phyloP scores from a whole-genome alignment of 257 asterid species.

The Paulownia fortunei region DNA sequence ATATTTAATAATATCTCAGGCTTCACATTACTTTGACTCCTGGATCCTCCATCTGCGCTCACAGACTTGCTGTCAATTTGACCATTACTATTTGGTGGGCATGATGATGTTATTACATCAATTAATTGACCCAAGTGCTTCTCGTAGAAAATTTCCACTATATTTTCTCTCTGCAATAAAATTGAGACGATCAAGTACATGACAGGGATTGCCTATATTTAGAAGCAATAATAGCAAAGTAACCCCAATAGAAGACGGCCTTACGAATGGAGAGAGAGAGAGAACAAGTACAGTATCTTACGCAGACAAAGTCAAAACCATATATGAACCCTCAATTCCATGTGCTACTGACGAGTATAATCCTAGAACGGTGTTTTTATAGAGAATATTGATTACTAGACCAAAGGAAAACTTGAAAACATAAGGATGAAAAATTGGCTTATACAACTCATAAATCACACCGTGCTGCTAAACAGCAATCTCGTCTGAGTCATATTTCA shows the following conservation, averaged over 20 bases:
- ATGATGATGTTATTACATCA: constrained; percentile 79
- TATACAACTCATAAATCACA: neutral
- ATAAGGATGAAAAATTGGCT: neutral
- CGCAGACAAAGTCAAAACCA: neutral
- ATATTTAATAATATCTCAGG: constrained; percentile 88
- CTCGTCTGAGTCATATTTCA: constrained; percentile 9
- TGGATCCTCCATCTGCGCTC: constrained; percentile 51
- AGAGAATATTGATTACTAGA: neutral
- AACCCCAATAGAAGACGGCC: neutral
- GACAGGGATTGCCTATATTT: neutral
- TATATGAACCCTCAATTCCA: constrained; percentile 10
- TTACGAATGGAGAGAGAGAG: neutral
- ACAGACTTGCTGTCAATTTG: constrained; percentile 45
- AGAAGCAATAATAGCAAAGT: neutral
- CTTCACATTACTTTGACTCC: constrained; percentile 57
- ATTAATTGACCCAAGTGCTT: constrained; percentile 81
- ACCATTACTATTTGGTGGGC: constrained; percentile 51
- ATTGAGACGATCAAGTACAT: constrained; percentile 30
- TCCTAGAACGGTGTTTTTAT: neutral
- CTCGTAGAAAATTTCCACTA: constrained; percentile 88
- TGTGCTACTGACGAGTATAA: neutral
- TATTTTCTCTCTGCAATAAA: constrained; percentile 79
- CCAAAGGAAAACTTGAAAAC: neutral
- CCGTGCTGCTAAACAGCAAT: neutral
- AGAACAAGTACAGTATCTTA: neutral